A percentile compares a stretch with the other conserved stretches of the same genome.
phyloP scores from a whole-genome alignment of 306 rosid genomes.

The Coriaria nepalensis region DNA sequence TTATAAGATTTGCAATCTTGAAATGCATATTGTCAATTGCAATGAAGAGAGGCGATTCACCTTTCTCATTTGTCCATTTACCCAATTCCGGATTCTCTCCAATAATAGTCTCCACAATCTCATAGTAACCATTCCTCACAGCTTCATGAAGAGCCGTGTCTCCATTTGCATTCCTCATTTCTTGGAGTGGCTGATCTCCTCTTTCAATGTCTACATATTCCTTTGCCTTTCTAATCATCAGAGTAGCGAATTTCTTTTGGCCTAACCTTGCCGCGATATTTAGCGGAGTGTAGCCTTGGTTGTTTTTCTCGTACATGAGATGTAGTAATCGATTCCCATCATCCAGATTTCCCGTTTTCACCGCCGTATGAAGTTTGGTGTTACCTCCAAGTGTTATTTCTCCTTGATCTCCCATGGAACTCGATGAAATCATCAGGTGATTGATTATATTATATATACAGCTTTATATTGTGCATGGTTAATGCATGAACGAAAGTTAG shows the following conservation, averaged over 20 bases:
- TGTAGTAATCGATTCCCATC: no score
- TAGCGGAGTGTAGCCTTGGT: background rate
- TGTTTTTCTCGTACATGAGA: no score
- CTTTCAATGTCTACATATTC: background rate
- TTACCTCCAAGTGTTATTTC: no score
- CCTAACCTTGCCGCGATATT: background rate
- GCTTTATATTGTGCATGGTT: no score
- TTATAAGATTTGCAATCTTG: background rate
- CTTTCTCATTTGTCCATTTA: background rate
- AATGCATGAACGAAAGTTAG: no score
- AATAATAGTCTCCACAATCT: background rate
- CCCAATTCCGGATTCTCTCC: background rate
- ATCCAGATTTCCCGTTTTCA: no score
- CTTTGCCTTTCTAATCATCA: background rate
- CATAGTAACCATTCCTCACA: background rate
- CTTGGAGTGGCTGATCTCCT: no score
- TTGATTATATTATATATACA: no score
- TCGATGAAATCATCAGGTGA: no score
- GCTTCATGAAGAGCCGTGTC: constrained; percentile 4
- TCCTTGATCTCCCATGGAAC: no score
- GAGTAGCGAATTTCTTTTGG: background rate
- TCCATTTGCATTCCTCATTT: background rate
- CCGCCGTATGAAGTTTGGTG: no score
- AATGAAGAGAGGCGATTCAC: constrained; percentile 11
- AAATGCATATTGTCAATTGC: background rate